Conservation (phyloP, 257 asterid genomes). For the Osmanthus fragrans region DNA sequence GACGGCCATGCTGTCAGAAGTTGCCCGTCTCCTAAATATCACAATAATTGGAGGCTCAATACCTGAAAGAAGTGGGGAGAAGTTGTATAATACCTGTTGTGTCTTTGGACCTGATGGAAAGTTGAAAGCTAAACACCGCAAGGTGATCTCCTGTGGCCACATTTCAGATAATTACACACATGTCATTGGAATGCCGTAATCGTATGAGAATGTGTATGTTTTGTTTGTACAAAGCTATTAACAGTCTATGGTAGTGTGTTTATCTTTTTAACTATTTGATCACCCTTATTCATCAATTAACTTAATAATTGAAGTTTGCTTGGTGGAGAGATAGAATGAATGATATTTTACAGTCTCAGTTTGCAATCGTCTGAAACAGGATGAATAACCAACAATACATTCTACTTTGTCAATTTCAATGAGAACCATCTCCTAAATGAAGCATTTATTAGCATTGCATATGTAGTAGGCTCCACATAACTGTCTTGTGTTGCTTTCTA, state of each 20-base stretch:
- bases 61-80: slow-evolving; percentile 85
- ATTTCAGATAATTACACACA: slow-evolving; percentile 7
- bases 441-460: not conserved
- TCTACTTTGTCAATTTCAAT: not conserved
- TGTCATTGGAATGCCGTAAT: slow-evolving; percentile 3
- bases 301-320: no score
- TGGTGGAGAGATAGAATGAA: slow-evolving; percentile 4
- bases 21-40: slow-evolving; percentile 63
- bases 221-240: not conserved
- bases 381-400: not conserved
- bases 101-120: slow-evolving; percentile 84
- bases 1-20: slow-evolving; percentile 89
- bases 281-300: no score
- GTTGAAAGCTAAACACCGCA: slow-evolving; percentile 88
- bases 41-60: slow-evolving; percentile 93
- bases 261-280: no score
- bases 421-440: slow-evolving; percentile 8
- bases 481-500: not conserved
- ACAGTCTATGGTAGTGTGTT: not conserved
- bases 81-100: slow-evolving; percentile 86
- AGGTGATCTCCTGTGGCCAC: slow-evolving; percentile 49
- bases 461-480: not conserved
- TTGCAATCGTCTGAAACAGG: not conserved
- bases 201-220: not conserved
- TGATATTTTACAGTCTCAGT: not conserved